Percentiles rank a stretch among this genome's conserved stretches.
These are phyloP conservation scores for Aureobasidium sp. DNA, from an alignment of 2,329 filamentous ascomycete species.

Conservation along the genomic window DNA sequence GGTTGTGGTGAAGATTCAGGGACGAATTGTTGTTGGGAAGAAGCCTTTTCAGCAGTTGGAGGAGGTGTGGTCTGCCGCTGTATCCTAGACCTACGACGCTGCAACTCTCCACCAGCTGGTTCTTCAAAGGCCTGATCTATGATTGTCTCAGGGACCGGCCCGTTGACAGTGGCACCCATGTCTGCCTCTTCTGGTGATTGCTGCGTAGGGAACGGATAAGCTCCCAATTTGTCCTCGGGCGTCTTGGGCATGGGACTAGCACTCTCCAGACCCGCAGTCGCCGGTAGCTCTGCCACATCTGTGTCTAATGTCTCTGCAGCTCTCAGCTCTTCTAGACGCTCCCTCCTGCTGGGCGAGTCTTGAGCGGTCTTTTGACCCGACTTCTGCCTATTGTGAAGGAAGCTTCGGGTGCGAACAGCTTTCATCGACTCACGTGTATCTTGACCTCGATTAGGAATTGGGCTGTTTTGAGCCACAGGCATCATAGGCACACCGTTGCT, in stretches of 20 bases:
- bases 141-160: conserved; percentile 25
- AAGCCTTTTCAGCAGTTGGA: neutral
- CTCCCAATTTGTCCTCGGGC: conserved; percentile 54
- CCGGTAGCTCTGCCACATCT: conserved; percentile 27
- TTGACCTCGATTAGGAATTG: conserved; percentile 75
- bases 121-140: neutral
- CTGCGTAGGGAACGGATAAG: conserved; percentile 22
- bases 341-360: conserved; percentile 52
- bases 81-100: conserved; percentile 10
- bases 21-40: conserved; percentile 29
- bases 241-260: conserved; percentile 45
- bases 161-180: conserved; percentile 25
- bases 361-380: conserved; percentile 39
- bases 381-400: conserved; percentile 43
- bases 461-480: conserved; percentile 67
- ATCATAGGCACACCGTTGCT: conserved; percentile 79
- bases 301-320: conserved; percentile 56
- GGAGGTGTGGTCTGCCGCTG: neutral
- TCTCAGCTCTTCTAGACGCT: conserved; percentile 34
- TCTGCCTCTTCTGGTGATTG: conserved; percentile 1
- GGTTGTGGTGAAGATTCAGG: conserved; percentile 57
- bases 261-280: conserved; percentile 20
- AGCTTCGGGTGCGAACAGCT: conserved; percentile 53
- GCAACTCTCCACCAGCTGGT: neutral
- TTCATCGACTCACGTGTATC: conserved; percentile 83